phyloP scores from a whole-genome alignment of 2,329 filamentous ascomycete species.

The Colletotrichum caudatum region DNA sequence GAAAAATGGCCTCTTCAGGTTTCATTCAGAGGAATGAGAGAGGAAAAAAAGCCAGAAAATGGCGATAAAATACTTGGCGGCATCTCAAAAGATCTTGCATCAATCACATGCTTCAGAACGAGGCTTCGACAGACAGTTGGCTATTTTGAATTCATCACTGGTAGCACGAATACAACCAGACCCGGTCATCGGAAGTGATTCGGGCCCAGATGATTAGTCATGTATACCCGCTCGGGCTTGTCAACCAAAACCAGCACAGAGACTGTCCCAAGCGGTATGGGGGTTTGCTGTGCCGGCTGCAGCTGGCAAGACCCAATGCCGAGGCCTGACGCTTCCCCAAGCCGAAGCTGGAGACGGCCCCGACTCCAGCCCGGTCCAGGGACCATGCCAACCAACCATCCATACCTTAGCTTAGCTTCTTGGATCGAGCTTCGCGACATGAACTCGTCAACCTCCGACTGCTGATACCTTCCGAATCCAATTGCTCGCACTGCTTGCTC shows the following conservation, averaged over 20 bases:
- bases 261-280: constrained; percentile 12
- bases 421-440: constrained; percentile 25
- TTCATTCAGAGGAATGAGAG: neutral
- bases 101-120: neutral
- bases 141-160: neutral
- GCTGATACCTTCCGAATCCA: constrained; percentile 15
- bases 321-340: constrained; percentile 37
- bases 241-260: neutral
- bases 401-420: constrained; percentile 30
- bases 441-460: constrained; percentile 10
- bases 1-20: neutral
- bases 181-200: constrained; percentile 14
- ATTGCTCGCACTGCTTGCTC: constrained; percentile 9
- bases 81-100: too few species aligned
- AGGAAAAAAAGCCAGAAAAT: too few species aligned
- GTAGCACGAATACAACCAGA: neutral
- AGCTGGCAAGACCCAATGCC: constrained; percentile 37
- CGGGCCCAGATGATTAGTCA: constrained; percentile 36
- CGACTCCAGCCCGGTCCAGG: constrained; percentile 25
- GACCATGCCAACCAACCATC: constrained; percentile 16
- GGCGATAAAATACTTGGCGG: neutral
- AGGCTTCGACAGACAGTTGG: neutral
- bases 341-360: constrained; percentile 38
- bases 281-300: constrained; percentile 25
- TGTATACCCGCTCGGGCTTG: constrained; percentile 11